phyloP scores from a whole-genome alignment of 176 grass and related monocot species.

The Aegilops sharonensis region DNA sequence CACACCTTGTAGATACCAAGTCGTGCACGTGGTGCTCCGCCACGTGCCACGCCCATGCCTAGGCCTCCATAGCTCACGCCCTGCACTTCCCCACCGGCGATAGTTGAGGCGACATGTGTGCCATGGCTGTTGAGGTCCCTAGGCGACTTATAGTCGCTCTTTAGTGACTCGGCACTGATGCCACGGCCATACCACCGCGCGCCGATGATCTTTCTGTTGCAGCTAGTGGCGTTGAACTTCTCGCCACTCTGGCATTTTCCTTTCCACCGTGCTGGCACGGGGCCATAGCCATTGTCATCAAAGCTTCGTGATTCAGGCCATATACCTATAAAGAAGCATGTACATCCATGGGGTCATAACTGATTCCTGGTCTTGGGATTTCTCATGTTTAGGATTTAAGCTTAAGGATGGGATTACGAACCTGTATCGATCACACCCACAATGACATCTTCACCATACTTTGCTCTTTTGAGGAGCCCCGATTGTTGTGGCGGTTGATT shows the following conservation, averaged over 20 bases:
- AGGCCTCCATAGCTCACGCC: slow-evolving; percentile 35
- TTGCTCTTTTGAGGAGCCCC: slow-evolving; percentile 16
- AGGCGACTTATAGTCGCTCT: slow-evolving; percentile 37
- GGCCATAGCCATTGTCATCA: slow-evolving; percentile 35
- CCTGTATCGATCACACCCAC: slow-evolving; percentile 40
- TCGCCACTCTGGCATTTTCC: slow-evolving; percentile 43
- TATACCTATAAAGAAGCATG: slow-evolving; percentile 18
- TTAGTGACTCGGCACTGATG: not conserved
- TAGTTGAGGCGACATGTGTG: slow-evolving; percentile 51
- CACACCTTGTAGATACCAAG: slow-evolving; percentile 48
- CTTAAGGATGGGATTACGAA: not conserved
- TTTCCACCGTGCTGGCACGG: slow-evolving; percentile 36
- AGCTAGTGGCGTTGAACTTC: slow-evolving; percentile 26
- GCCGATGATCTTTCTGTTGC: slow-evolving; percentile 63
- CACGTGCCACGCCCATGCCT: slow-evolving; percentile 16
- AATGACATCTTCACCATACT: slow-evolving; percentile 47
- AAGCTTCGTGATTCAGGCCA: slow-evolving; percentile 76
- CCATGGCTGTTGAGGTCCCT: slow-evolving; percentile 30
- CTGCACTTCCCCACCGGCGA: slow-evolving; percentile 26
- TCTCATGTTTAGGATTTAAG: not conserved
- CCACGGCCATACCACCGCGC: slow-evolving; percentile 41
- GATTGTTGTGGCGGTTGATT: not conserved
- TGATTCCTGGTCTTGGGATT: not conserved
- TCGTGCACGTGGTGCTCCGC: slow-evolving; percentile 48
- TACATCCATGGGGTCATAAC: not conserved